Percentiles rank a stretch among this genome's conserved stretches.
phyloP scores from a whole-genome alignment of 768 basidiomycete genomes.

The Serendipita sp. region DNA sequence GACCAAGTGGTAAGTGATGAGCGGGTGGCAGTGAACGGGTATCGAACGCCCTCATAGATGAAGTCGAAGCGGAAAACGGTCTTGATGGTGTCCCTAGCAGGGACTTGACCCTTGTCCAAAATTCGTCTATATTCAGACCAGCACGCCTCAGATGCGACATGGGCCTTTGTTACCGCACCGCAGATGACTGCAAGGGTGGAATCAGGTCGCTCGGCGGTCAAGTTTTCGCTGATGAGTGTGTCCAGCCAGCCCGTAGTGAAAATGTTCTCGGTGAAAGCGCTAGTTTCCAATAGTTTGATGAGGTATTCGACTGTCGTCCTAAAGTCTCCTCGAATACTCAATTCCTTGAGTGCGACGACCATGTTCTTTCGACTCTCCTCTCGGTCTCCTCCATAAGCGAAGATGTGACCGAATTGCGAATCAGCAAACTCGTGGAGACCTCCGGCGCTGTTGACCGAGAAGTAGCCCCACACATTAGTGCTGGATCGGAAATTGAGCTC shows the following conservation, averaged over 20 bases:
- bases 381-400: conserved; percentile 95
- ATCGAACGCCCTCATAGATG: conserved; percentile 90
- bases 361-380: conserved; percentile 94
- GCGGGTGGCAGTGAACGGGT: conserved; percentile 87
- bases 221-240: conserved; percentile 87
- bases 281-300: conserved; percentile 90
- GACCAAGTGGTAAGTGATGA: conserved; percentile 83
- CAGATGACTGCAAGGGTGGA: conserved; percentile 84
- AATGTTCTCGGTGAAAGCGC: conserved; percentile 92
- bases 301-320: conserved; percentile 97
- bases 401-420: conserved; percentile 98
- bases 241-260: conserved; percentile 99
- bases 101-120: conserved; percentile 96
- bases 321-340: conserved; percentile 98
- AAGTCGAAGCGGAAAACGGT: conserved; percentile 95
- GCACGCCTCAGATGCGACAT: conserved; percentile 77
- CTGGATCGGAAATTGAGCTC: conserved; percentile 99
- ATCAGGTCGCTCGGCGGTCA: conserved; percentile 95
- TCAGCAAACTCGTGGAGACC: conserved; percentile 98
- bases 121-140: conserved; percentile 87
- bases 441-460: conserved; percentile 88
- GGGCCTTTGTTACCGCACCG: conserved; percentile 89
- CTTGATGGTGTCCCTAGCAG: conserved; percentile 82
- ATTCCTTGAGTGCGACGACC: conserved; percentile 96
- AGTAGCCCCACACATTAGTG: conserved; percentile 99